These are phyloP conservation scores for Irpex lacteus DNA, from an alignment of 1,284 basidiomycete species.

Conservation along the genomic window DNA sequence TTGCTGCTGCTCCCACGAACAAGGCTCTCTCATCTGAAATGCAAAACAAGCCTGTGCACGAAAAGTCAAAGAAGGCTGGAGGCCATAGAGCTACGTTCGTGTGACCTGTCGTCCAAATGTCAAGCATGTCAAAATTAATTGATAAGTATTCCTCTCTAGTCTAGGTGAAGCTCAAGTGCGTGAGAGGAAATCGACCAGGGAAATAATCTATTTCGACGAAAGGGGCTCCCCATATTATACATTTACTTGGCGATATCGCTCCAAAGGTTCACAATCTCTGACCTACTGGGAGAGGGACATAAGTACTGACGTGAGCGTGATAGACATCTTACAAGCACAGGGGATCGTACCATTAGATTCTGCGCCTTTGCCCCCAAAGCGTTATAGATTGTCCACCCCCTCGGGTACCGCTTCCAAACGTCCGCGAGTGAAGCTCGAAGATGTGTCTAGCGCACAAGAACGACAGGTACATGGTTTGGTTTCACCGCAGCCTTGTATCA, in stretches of 20 bases:
- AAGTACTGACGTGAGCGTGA: neutral
- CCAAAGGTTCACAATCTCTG: neutral
- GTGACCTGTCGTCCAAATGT: neutral
- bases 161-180: too few species aligned
- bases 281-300: neutral
- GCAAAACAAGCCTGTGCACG: neutral
- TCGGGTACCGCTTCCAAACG: neutral
- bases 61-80: neutral
- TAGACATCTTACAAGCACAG: neutral
- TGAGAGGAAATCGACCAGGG: too few species aligned
- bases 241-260: neutral
- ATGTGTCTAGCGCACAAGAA: neutral
- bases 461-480: neutral
- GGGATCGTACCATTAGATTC: neutral
- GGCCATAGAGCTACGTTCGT: neutral
- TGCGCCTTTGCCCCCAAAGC: neutral
- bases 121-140: too few species aligned
- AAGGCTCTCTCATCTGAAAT: too few species aligned
- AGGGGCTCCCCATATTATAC: neutral
- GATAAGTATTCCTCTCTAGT: too few species aligned
- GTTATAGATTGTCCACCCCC: neutral
- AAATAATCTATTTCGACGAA: too few species aligned
- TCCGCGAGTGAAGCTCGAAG: neutral
- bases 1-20: too few species aligned
- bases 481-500: too few species aligned